Percentiles rank a stretch among this genome's conserved stretches.
These are phyloP conservation scores for Arctostaphylos glauca DNA, from an alignment of 148 eudicot species.

Conservation along the genomic window DNA sequence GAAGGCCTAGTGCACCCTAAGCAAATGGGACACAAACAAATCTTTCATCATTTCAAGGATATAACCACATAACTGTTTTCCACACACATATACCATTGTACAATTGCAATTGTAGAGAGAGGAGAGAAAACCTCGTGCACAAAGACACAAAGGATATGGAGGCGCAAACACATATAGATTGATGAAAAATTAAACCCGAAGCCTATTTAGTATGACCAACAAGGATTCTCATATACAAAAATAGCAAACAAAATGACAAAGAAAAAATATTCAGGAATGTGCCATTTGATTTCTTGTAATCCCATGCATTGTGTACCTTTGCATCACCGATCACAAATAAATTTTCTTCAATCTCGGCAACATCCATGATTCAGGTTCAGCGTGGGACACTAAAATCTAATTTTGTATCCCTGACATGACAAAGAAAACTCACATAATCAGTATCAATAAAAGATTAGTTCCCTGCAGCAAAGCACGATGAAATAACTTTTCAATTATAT, in stretches of 20 bases:
- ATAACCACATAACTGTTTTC: background rate
- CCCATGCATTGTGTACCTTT: slow-evolving; percentile 46
- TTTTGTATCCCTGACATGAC: slow-evolving; percentile 33
- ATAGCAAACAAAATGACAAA: background rate
- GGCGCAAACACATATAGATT: background rate
- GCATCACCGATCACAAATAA: slow-evolving; percentile 74
- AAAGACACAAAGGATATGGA: background rate
- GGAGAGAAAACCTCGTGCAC: no score
- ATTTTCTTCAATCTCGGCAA: slow-evolving; percentile 68
- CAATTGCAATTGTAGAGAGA: no score
- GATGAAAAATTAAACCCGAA: background rate
- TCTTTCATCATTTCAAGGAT: background rate
- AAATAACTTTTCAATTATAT: background rate
- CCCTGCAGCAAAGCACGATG: background rate
- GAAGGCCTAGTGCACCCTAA: background rate
- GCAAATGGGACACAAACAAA: background rate
- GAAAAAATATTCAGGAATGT: background rate
- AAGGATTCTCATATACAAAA: background rate
- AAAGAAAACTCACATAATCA: slow-evolving; percentile 7
- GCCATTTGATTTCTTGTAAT: background rate
- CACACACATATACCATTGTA: no score
- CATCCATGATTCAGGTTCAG: slow-evolving; percentile 47
- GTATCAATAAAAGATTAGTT: background rate
- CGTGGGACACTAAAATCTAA: slow-evolving; percentile 19
- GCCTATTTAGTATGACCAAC: background rate